Percentiles rank a stretch among this genome's conserved stretches.
phyloP scores from a whole-genome alignment of 2,329 filamentous ascomycete species.

The Aspergillus amoenus region DNA sequence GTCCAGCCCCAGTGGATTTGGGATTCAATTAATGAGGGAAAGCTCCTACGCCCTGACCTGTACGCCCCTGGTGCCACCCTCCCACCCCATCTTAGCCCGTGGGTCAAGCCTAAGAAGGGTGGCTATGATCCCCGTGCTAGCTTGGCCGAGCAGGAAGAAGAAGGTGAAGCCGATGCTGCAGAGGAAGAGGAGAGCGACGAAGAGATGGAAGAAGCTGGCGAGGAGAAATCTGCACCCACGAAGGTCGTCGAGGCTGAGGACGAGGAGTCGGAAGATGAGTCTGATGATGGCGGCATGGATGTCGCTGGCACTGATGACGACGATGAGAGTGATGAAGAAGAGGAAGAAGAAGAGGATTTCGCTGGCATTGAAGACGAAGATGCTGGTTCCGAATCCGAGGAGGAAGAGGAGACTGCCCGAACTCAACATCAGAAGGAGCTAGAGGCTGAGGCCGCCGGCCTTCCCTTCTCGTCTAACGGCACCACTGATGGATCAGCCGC shows the following conservation, averaged over 20 bases:
- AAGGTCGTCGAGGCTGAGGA: constrained; percentile 40
- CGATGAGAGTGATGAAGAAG: constrained; percentile 48
- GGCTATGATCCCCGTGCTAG: constrained; percentile 88
- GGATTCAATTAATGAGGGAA: constrained; percentile 92
- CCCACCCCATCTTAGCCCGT: constrained; percentile 92
- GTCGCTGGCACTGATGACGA: constrained; percentile 49
- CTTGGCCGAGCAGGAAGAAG: constrained; percentile 82
- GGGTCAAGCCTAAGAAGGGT: constrained; percentile 82
- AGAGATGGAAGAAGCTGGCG: constrained; percentile 36
- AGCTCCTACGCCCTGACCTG: constrained; percentile 79
- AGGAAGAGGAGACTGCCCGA: constrained; percentile 62
- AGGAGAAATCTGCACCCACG: constrained; percentile 21
- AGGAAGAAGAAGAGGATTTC: constrained; percentile 43
- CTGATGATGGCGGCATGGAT: constrained; percentile 50
- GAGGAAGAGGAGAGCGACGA: constrained; percentile 56
- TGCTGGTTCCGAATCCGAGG: constrained; percentile 50
- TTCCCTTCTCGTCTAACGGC: constrained; percentile 49
- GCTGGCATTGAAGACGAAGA: constrained; percentile 54
- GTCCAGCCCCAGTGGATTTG: constrained; percentile 98
- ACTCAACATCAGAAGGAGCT: constrained; percentile 82
- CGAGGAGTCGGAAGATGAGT: constrained; percentile 45
- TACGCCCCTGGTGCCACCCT: constrained; percentile 88
- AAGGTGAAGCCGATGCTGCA: constrained; percentile 75
- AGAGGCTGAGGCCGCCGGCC: constrained; percentile 83
- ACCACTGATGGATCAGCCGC: constrained; percentile 55